Evolutionary conservation across 2,329 filamentous ascomycete genomes (phyloP).

Genomic region (Trichoderma sp.): DNA sequence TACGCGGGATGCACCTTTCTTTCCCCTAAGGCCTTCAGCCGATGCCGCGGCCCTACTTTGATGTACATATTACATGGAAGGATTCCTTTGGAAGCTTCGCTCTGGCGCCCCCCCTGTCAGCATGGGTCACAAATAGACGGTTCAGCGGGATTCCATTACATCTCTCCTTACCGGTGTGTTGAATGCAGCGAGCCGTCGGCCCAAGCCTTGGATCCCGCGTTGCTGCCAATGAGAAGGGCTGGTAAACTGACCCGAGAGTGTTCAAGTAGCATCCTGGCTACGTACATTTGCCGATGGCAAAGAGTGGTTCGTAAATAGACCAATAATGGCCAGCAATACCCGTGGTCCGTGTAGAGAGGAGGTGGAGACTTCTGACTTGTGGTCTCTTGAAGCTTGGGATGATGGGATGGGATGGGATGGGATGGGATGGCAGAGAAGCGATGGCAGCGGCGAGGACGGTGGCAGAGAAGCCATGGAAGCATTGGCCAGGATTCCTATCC

Average conservation of each 20-base stretch:
- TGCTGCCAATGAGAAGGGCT: conserved; percentile 25
- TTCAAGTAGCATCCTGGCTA: not conserved
- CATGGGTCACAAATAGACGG: not conserved
- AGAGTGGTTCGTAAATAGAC: conserved; percentile 4
- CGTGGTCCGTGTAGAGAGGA: not conserved
- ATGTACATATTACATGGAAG: conserved; percentile 4
- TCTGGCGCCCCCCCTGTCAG: not conserved
- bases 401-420: not conserved
- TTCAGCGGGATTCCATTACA: conserved; percentile 22
- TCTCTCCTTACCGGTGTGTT: conserved; percentile 27
- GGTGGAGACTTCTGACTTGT: not conserved
- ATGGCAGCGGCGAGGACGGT: not conserved
- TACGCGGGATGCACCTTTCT: not conserved
- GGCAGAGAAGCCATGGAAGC: not conserved
- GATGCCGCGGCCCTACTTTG: not conserved
- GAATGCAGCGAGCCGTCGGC: conserved; percentile 31
- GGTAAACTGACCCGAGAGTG: not conserved
- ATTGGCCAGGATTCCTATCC: not conserved
- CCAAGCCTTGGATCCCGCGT: conserved; percentile 26
- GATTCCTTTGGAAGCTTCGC: conserved; percentile 9
- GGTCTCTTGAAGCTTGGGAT: not conserved
- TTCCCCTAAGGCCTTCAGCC: not conserved
- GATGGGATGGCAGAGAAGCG: not conserved
- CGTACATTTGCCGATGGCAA: not conserved
- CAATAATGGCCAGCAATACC: conserved; percentile 3